Evolutionary conservation across 2,329 filamentous ascomycete genomes (phyloP).

Genomic region (Teratosphaeria pseudoeucalypti): DNA sequence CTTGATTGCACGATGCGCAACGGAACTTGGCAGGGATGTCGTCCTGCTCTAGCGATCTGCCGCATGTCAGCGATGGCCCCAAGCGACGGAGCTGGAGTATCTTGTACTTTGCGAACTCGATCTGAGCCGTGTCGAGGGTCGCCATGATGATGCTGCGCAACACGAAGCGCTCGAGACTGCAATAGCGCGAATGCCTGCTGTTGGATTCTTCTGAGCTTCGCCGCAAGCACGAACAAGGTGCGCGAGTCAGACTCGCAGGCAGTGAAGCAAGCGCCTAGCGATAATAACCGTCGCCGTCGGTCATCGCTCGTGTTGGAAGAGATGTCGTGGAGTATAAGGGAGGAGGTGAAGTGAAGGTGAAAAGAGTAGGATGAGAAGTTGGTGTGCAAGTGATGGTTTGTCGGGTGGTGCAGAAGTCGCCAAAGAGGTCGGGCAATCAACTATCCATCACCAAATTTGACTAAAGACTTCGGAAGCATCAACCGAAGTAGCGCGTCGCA

Average conservation of each 20-base stretch:
- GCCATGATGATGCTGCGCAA: conserved; percentile 4
- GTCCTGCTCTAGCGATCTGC: conserved; percentile 61
- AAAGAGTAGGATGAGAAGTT: neutral
- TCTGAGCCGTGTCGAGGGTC: conserved; percentile 6
- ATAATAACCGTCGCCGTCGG: neutral
- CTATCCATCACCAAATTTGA: neutral
- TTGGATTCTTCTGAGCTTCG: neutral
- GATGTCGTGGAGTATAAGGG: neutral
- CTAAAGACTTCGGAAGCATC: neutral
- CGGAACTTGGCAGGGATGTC: conserved; percentile 93
- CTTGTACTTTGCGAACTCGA: conserved; percentile 21
- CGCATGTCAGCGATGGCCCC: conserved; percentile 4
- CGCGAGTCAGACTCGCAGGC: neutral
- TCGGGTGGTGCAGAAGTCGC: neutral
- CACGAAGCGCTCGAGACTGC: neutral
- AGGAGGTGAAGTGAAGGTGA: neutral
- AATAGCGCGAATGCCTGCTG: neutral
- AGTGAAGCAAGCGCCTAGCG: neutral
- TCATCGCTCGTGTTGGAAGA: neutral
- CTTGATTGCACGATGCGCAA: conserved; percentile 84
- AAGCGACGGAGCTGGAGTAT: neutral
- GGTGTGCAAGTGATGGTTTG: neutral
- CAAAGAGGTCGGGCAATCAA: neutral
- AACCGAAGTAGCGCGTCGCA: neutral
- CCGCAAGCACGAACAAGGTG: neutral